A percentile compares a stretch with the other conserved stretches of the same genome.
phyloP scores from a whole-genome alignment of 1,284 basidiomycete genomes.

The Ustilago crameri region DNA sequence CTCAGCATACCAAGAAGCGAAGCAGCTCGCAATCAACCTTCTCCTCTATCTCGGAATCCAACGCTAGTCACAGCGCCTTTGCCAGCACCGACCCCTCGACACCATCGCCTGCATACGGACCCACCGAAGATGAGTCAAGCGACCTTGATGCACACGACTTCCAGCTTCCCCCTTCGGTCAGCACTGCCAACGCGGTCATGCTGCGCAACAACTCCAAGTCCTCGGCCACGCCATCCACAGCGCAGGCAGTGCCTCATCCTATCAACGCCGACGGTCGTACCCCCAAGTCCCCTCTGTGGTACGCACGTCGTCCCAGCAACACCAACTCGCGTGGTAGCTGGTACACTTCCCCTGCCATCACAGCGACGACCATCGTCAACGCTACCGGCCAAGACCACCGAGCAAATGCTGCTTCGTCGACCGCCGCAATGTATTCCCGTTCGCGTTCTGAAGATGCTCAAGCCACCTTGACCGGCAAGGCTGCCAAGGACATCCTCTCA shows the following conservation, averaged over 20 bases:
- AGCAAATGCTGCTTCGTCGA: conserved; percentile 10
- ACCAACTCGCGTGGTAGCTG: conserved; percentile 56
- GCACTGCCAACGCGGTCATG: conserved; percentile 48
- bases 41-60: conserved; percentile 60
- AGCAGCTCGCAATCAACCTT: conserved; percentile 61
- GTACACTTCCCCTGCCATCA: conserved; percentile 57
- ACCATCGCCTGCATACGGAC: conserved; percentile 47
- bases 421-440: conserved; percentile 9
- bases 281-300: conserved; percentile 53
- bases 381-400: conserved; percentile 35
- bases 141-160: conserved; percentile 56
- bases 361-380: conserved; percentile 49
- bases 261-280: conserved; percentile 36
- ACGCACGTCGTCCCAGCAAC: conserved; percentile 53
- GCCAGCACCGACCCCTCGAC: conserved; percentile 53
- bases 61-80: conserved; percentile 45
- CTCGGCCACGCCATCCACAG: conserved; percentile 15
- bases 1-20: conserved; percentile 38
- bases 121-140: conserved; percentile 52
- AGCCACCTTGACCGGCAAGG: conserved; percentile 39
- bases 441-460: conserved; percentile 22
- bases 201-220: conserved; percentile 43
- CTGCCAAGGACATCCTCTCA: conserved; percentile 43
- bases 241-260: conserved; percentile 22
- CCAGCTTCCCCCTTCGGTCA: conserved; percentile 56